A percentile compares a stretch with the other conserved stretches of the same genome.
These are phyloP conservation scores for Avena sativa DNA, from an alignment of 176 grass and related monocot genomes.

Conservation along the genomic window DNA sequence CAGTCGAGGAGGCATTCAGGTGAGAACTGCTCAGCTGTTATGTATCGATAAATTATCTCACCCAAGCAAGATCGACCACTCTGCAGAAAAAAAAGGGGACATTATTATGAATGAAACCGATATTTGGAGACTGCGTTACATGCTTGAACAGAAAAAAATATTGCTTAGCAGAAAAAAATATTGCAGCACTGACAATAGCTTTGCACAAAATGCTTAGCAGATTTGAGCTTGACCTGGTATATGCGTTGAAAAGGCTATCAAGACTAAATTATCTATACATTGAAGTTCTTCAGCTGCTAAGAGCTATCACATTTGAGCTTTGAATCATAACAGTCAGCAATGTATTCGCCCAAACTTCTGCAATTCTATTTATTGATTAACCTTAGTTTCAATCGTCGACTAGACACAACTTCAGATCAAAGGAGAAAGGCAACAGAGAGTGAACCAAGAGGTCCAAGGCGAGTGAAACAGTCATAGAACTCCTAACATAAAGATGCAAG, in stretches of 20 bases:
- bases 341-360: not conserved
- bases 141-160: slow-evolving; percentile 12
- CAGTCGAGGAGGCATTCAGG: slow-evolving; percentile 93
- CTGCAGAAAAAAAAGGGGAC: slow-evolving; percentile 51
- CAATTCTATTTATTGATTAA: not conserved
- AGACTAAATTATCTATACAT: not conserved
- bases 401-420: not conserved
- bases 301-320: not conserved
- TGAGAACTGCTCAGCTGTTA: slow-evolving; percentile 93
- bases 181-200: slow-evolving; percentile 3
- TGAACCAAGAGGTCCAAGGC: not conserved
- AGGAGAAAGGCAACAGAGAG: not conserved
- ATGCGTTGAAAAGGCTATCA: not conserved
- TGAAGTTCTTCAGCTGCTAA: not conserved
- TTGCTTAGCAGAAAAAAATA: slow-evolving; percentile 2
- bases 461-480: not conserved
- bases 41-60: slow-evolving; percentile 91
- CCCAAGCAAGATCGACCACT: slow-evolving; percentile 92
- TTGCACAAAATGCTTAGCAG: not conserved
- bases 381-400: not conserved
- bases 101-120: slow-evolving; percentile 3
- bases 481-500: not conserved
- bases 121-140: not conserved
- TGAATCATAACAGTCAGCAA: not conserved
- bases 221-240: not conserved